Percentiles rank a stretch among this genome's conserved stretches.
Evolutionary conservation across 305 asterid genomes (phyloP).

Genomic region (Fraxinus greggii): DNA sequence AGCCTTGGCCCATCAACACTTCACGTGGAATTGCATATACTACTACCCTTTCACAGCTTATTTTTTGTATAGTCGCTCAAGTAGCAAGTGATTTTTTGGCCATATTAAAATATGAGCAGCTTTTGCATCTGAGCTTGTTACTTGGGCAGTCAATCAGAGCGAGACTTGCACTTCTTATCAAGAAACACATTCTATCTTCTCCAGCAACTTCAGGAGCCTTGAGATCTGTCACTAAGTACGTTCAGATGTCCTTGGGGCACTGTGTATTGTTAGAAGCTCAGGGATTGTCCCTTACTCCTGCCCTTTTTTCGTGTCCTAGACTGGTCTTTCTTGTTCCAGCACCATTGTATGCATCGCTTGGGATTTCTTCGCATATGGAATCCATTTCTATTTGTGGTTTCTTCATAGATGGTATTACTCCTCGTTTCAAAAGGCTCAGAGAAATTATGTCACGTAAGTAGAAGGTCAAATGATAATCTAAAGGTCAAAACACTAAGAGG

Average conservation of each 20-base stretch:
- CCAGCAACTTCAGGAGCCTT: constrained; percentile 82
- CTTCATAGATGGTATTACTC: too few species aligned
- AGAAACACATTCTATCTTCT: constrained; percentile 57
- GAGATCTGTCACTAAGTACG: constrained; percentile 72
- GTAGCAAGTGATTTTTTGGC: constrained; percentile 74
- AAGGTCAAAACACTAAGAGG: too few species aligned
- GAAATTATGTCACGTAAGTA: too few species aligned
- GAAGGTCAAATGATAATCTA: too few species aligned
- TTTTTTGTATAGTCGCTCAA: constrained; percentile 77
- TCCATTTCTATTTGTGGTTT: too few species aligned
- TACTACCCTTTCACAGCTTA: constrained; percentile 70
- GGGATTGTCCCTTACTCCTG: constrained; percentile 73
- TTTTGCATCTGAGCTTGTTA: constrained; percentile 74
- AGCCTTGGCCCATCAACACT: constrained; percentile 48
- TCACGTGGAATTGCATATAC: constrained; percentile 65
- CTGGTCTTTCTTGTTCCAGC: too few species aligned
- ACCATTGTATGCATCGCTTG: too few species aligned
- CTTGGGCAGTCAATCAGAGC: constrained; percentile 72
- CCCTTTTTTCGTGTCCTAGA: too few species aligned
- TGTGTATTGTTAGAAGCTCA: constrained; percentile 71
- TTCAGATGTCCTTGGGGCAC: constrained; percentile 73
- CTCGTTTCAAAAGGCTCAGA: too few species aligned
- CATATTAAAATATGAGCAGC: constrained; percentile 71
- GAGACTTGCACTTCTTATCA: constrained; percentile 56
- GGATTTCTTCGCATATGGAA: too few species aligned